Base-by-base conservation (phyloP, 2,329 filamentous ascomycete species). In the Colletotrichum australisinense region DNA sequence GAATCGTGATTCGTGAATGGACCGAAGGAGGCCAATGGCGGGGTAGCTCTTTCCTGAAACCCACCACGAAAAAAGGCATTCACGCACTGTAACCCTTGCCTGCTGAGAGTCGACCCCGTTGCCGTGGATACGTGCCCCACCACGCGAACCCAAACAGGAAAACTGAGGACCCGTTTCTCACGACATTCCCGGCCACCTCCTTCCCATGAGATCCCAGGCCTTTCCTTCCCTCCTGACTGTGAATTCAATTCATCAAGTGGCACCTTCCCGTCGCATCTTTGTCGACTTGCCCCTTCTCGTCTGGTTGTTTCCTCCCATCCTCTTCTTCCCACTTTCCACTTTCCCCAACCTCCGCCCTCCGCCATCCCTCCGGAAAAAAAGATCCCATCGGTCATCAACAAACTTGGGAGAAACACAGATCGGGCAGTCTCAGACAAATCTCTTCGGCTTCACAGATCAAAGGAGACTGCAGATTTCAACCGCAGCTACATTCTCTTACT, bases 1-100 rank as follows among this genome's bases (percentile, higher is more conserved):
- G 22, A n/a, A 22, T 35, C 24, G 38, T 42, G 16, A 42, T 42
- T 42, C 14, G 38, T 22, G 38, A 38, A 58, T 19, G 68, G 56
- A 22, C 26, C 11, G 16, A n/a, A 19, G 19, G 7, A 38, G 35
- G 35, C 66, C 66, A 73, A 74, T 74, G 71, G 62, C 56, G 57
- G 62, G 62, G 38, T 63, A 60, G 71, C 62, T 73, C 30, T 52
- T 57, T 67, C n/a, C 62, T 72, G 67, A 67, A 74, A 74, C 70
- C 71, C 67, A 72, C 67, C 38, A 72, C 22, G 22, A 63, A 14
- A 46, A 46, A 16, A 24, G 53, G 60, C 55, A 16, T 16, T 42
- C 35, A 42, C 38, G n/a, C 46, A 24, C 35, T 8, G 30, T 55
- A 22, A 49, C 42, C 42, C 42, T 55, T 30, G 11, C 30, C 9